phyloP scores from a whole-genome alignment of 108 stramenopile genomes.

The Skeletonema grethae region DNA sequence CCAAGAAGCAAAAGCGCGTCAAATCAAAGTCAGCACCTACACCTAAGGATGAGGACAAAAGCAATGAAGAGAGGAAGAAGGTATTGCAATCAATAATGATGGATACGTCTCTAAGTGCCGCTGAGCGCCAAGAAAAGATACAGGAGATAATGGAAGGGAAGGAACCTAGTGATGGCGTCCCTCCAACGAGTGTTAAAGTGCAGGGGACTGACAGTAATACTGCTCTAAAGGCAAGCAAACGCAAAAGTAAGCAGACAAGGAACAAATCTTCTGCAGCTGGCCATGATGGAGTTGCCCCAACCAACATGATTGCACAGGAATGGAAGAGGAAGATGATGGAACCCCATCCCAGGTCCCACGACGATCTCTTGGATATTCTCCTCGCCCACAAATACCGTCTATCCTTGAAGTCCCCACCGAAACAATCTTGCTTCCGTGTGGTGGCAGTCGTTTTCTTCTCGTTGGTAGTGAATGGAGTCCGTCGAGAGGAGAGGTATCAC shows the following conservation, averaged over 20 bases:
- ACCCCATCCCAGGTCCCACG: conserved; percentile 27
- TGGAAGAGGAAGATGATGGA: conserved; percentile 32
- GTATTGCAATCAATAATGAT: conserved; percentile 17
- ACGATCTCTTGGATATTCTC: conserved; percentile 53
- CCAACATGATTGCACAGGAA: conserved; percentile 17
- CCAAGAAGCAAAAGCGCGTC: neutral
- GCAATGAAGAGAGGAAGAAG: conserved; percentile 10
- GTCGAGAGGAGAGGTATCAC: conserved; percentile 38
- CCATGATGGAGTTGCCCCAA: neutral
- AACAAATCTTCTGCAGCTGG: neutral
- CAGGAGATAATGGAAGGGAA: conserved; percentile 30
- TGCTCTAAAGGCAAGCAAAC: neutral
- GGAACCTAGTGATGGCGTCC: neutral
- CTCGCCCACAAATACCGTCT: conserved; percentile 69
- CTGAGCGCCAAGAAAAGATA: conserved; percentile 22
- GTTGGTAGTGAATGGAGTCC: conserved; percentile 8
- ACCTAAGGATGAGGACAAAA: conserved; percentile 9
- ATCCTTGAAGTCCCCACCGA: conserved; percentile 57
- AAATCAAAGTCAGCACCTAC: conserved; percentile 4
- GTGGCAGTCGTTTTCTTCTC: conserved; percentile 72
- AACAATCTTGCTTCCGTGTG: conserved; percentile 84
- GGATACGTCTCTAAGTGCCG: conserved; percentile 11
- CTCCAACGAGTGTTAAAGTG: neutral
- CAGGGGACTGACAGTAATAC: neutral
- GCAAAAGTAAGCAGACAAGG: neutral